These are phyloP conservation scores for Clarireedia sp. DNA, from an alignment of 2,329 filamentous ascomycete genomes.

Conservation along the genomic window DNA sequence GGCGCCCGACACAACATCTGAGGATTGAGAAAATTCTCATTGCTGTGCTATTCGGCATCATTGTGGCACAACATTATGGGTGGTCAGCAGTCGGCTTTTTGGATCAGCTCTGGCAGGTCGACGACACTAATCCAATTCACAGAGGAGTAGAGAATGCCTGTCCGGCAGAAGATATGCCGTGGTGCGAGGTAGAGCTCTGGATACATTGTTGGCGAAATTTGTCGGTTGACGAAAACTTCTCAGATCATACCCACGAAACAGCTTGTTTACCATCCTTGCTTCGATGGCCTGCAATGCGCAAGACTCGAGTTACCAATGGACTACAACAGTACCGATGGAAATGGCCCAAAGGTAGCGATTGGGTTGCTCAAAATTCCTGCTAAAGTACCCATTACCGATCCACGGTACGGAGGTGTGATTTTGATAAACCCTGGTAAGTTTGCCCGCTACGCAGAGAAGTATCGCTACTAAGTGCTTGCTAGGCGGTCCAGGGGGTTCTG, in stretches of 20 bases:
- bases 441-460: not conserved
- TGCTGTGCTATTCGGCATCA: not conserved
- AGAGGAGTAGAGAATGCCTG: not conserved
- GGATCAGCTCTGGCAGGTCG: not conserved
- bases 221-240: not conserved
- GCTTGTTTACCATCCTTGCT: slow-evolving; percentile 31
- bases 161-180: not conserved
- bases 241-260: slow-evolving; percentile 12
- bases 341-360: slow-evolving; percentile 27
- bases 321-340: slow-evolving; percentile 27
- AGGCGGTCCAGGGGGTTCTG: slow-evolving; percentile 34
- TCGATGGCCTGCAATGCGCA: slow-evolving; percentile 32
- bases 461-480: not conserved
- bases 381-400: slow-evolving; percentile 30
- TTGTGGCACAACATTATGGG: not conserved
- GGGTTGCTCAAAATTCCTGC: slow-evolving; percentile 35
- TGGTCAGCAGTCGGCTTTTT: not conserved
- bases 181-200: not conserved
- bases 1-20: not conserved
- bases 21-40: not conserved
- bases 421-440: slow-evolving; percentile 32
- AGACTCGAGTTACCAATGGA: slow-evolving; percentile 36
- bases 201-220: not conserved
- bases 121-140: not conserved
- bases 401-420: slow-evolving; percentile 32